A percentile compares a stretch with the other conserved stretches of the same genome.
Evolutionary conservation across 2,329 filamentous ascomycete species (phyloP).

Genomic region (Fusarium bactridioides): DNA sequence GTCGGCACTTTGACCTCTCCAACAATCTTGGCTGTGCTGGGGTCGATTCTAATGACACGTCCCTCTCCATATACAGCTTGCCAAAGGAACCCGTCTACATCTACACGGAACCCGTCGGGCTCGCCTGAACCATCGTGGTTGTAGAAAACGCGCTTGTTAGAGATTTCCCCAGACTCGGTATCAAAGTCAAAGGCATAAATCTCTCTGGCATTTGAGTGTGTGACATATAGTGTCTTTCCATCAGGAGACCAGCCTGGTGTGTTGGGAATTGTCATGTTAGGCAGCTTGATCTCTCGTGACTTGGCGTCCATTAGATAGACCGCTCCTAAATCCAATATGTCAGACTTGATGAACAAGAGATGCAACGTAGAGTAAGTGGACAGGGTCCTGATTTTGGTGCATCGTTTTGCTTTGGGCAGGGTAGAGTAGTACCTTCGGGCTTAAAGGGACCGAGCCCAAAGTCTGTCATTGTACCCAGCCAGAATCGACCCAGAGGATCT

Average conservation of each 20-base stretch:
- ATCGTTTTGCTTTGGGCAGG: too few relatives aligned
- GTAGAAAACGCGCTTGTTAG: conserved; percentile 77
- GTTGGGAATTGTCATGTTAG: conserved; percentile 80
- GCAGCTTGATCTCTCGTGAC: conserved; percentile 65
- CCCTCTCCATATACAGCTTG: conserved; percentile 83
- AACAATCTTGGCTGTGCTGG: conserved; percentile 69
- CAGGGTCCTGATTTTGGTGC: background rate
- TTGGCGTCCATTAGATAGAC: conserved; percentile 75
- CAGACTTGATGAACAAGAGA: background rate
- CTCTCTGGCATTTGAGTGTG: conserved; percentile 75
- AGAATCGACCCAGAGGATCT: conserved; percentile 82
- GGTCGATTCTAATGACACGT: conserved; percentile 77
- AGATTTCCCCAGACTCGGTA: conserved; percentile 66
- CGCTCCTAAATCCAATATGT: conserved; percentile 60
- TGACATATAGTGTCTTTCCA: conserved; percentile 80
- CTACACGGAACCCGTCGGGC: conserved; percentile 87
- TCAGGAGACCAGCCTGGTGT: conserved; percentile 82
- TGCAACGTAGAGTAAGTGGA: background rate
- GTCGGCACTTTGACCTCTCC: conserved; percentile 82
- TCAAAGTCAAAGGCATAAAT: conserved; percentile 82
- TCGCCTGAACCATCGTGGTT: conserved; percentile 69
- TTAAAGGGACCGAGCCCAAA: conserved; percentile 65
- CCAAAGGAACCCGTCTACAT: conserved; percentile 88
- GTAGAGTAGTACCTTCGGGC: conserved; percentile 59
- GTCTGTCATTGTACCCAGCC: conserved; percentile 88